These are phyloP conservation scores for Eimeria praecox DNA, from an alignment of 169 alveolate species.

Conservation along the genomic window DNA sequence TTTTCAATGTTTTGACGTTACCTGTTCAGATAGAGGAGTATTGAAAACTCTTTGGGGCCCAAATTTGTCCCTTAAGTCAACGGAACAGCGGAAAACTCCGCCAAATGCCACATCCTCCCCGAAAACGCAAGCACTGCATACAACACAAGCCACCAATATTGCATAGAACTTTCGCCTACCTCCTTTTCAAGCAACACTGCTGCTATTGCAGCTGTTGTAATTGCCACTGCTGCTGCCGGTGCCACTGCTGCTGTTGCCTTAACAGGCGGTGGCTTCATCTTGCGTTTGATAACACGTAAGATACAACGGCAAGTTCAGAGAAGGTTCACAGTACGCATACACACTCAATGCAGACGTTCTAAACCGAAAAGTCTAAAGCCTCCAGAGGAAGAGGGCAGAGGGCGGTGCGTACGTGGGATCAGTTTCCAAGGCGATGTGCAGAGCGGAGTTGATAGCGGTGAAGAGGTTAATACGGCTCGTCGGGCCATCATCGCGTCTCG, in stretches of 20 bases:
- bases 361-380: too few species aligned
- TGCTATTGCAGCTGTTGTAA: background rate
- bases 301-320: background rate
- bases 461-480: constrained; percentile 94
- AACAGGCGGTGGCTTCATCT: background rate
- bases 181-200: background rate
- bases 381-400: background rate
- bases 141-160: background rate
- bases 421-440: constrained; percentile 94
- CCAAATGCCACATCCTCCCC: constrained; percentile 99
- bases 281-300: background rate
- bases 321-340: too few species aligned
- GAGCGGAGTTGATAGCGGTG: constrained; percentile 95
- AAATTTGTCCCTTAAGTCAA: constrained; percentile 95
- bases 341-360: too few species aligned
- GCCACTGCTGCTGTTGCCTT: background rate
- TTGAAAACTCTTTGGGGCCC: constrained; percentile 96
- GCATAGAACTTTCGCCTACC: background rate
- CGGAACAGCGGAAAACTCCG: constrained; percentile 98
- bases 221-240: constrained; percentile 15
- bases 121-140: constrained; percentile 88
- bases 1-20: background rate
- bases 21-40: constrained; percentile 98
- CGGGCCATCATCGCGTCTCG: constrained; percentile 73
- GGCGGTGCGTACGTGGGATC: constrained; percentile 92